These are phyloP conservation scores for Chaetomium globosum DNA, from an alignment of 2,329 filamentous ascomycete species.

Conservation along the genomic window DNA sequence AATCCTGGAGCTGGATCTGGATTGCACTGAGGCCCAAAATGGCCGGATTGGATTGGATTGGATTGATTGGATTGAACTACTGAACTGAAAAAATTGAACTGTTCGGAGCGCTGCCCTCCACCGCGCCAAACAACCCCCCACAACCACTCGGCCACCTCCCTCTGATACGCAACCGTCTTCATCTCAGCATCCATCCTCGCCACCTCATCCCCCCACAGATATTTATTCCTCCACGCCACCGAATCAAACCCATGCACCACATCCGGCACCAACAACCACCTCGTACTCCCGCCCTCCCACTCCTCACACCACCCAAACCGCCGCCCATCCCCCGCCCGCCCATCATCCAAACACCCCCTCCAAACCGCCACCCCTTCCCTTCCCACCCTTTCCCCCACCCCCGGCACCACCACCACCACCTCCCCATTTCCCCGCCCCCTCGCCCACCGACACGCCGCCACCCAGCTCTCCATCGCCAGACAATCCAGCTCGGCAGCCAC, in stretches of 20 bases:
- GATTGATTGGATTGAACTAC: no score
- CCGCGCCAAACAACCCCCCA: constrained; percentile 33
- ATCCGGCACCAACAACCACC: constrained; percentile 42
- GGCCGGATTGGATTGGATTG: no score
- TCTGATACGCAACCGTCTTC: constrained; percentile 38
- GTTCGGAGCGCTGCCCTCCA: no score
- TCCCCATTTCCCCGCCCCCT: constrained; percentile 31
- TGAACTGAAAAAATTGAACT: no score
- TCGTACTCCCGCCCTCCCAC: constrained; percentile 30
- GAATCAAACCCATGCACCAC: constrained; percentile 41
- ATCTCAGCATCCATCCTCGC: constrained; percentile 41
- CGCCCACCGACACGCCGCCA: constrained; percentile 44
- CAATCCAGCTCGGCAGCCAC: constrained; percentile 51
- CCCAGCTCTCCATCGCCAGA: constrained; percentile 48
- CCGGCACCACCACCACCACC: constrained; percentile 30
- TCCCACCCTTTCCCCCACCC: constrained; percentile 38
- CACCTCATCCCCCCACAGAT: constrained; percentile 40
- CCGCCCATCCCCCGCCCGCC: constrained; percentile 34
- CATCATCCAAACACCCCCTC: constrained; percentile 15
- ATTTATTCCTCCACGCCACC: constrained; percentile 21
- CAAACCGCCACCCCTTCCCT: constrained; percentile 32
- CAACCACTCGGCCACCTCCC: constrained; percentile 38
- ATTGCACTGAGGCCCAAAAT: no score
- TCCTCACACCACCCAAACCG: constrained; percentile 36
- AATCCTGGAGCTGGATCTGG: no score